Percentiles rank a stretch among this genome's conserved stretches.
Evolutionary conservation across 306 rosid genomes (phyloP).

Genomic region (Cicer judaicum): DNA sequence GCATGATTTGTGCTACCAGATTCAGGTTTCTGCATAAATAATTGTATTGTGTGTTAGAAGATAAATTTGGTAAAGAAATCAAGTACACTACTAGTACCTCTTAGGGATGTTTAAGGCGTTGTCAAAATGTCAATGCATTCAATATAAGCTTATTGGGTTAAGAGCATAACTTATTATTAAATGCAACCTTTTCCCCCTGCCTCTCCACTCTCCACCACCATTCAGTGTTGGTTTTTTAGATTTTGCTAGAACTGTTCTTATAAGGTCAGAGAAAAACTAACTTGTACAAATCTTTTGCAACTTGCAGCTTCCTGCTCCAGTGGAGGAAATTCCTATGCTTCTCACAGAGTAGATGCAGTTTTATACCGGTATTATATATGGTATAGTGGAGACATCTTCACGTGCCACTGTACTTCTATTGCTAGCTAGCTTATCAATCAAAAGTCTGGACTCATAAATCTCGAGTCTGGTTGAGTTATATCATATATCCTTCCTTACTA

Average conservation of each 20-base stretch:
- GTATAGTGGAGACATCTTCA: slow-evolving; percentile 44
- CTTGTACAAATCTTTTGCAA: slow-evolving; percentile 39
- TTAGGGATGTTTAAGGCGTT: not conserved
- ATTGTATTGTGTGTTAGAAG: slow-evolving; percentile 5
- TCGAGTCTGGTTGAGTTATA: slow-evolving; percentile 43
- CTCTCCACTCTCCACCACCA: too few relatives aligned
- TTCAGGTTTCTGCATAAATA: slow-evolving; percentile 8
- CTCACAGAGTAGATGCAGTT: slow-evolving; percentile 70
- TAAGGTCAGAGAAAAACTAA: slow-evolving; percentile 28
- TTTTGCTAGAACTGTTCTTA: slow-evolving; percentile 1
- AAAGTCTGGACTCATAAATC: slow-evolving; percentile 43
- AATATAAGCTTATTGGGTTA: not conserved
- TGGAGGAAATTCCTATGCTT: slow-evolving; percentile 74
- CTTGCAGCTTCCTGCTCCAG: slow-evolving; percentile 78
- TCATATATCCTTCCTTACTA: slow-evolving; percentile 26
- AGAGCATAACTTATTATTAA: too few relatives aligned
- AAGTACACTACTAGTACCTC: not conserved
- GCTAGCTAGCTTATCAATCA: slow-evolving; percentile 35
- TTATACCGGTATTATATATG: not conserved
- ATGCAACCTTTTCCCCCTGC: too few relatives aligned
- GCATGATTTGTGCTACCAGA: slow-evolving; percentile 15
- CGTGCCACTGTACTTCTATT: slow-evolving; percentile 25
- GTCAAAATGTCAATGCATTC: not conserved
- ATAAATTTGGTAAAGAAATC: not conserved
- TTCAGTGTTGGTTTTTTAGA: not conserved